A percentile compares a stretch with the other conserved stretches of the same genome.
phyloP scores from a whole-genome alignment of 345 rosid genomes.

The Syzygium aromaticum region DNA sequence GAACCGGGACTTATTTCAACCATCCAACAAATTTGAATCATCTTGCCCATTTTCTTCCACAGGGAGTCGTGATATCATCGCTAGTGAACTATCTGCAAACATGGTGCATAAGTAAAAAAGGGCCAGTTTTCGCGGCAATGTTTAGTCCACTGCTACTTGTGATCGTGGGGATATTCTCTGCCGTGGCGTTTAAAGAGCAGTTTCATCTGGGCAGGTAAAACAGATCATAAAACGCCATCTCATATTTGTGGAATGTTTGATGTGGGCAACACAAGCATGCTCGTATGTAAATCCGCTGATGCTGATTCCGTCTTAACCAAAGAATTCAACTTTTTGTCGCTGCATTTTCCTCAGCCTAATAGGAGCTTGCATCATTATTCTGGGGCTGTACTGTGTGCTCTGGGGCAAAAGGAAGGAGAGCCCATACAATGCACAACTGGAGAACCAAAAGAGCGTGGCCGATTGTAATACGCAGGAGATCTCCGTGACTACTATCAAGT shows the following conservation, averaged over 20 bases:
- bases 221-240: background rate
- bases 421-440: background rate
- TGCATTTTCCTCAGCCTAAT: slow-evolving; percentile 7
- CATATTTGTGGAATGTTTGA: background rate
- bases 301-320: background rate
- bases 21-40: background rate
- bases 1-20: background rate
- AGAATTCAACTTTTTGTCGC: background rate
- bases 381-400: slow-evolving; percentile 26
- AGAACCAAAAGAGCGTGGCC: background rate
- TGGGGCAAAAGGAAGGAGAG: slow-evolving; percentile 29
- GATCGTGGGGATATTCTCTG: slow-evolving; percentile 28
- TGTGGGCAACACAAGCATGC: background rate
- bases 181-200: slow-evolving; percentile 32
- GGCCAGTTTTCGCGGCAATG: slow-evolving; percentile 37
- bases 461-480: background rate
- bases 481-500: background rate
- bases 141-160: slow-evolving; percentile 24
- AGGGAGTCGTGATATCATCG: slow-evolving; percentile 33
- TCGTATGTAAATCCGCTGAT: background rate
- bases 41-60: background rate
- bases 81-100: slow-evolving; percentile 19
- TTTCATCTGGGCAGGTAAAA: slow-evolving; percentile 29
- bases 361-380: slow-evolving; percentile 20
- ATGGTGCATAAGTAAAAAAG: slow-evolving; percentile 30